Evolutionary conservation across 1,284 basidiomycete genomes (phyloP), one percentile per base, ranked within the genome.

Genomic region (Schizopora paradoxa): DNA sequence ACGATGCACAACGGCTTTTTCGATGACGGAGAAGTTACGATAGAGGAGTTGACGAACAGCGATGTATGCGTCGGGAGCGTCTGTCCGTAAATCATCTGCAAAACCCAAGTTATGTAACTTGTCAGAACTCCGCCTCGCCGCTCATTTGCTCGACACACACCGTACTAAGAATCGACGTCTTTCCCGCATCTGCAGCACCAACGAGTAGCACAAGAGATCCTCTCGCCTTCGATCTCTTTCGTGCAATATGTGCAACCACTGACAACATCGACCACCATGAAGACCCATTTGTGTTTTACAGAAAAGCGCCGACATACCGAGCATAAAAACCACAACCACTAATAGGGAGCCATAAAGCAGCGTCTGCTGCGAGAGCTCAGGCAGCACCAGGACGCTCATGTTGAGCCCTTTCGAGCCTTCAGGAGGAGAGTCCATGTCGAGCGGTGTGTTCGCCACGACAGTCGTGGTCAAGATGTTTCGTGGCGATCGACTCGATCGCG

Each of bases 161-260:
- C 45, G 69, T 65, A 35, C 73, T 70, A 33, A 77, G 50, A 27
- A 90, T 79, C 16, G 86, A 72, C 2, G 87, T 88, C 65, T 90
- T 90, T 23, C 86, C 86, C 2, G 77, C 73, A 61, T 87, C 85
- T 4, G 79, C 72, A 35, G 79, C 68, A 2, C 87, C 86, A 10
- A 84, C 70, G 16, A 90, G 65, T 4, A 90, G 63, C 5, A 90
- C 58, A 10, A 72, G 63, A 59, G 74, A 76, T 28, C 81, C 79
- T 58, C 62, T 67, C 3, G 70, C 63, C 32, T 61, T 66, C 3
- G 73, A 68, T 52, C 65, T 76, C 48, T 66, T 66, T 42, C 66
- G 66, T 31, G 62, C 64, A 19, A 74, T 62, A 25, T 74, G 54
- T 14, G 74, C 47, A 35, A 58, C 54, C 27, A 63, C 65, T 46